Evolutionary conservation across 2,329 filamentous ascomycete genomes (phyloP).

Genomic region (Lachnellula hyalina): DNA sequence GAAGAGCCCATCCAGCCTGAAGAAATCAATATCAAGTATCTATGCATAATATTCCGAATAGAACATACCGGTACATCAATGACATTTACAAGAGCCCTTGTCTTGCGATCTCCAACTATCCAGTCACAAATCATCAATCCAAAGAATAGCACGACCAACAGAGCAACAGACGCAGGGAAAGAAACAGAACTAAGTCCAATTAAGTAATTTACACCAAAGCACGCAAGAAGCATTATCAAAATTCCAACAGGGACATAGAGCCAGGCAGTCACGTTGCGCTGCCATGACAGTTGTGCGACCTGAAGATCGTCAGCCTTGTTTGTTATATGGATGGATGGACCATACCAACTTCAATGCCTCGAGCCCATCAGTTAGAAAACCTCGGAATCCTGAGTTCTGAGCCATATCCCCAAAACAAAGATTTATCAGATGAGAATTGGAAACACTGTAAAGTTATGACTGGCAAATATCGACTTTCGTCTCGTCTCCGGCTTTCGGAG

Average conservation of each 20-base stretch:
- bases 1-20: conserved; percentile 51
- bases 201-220: conserved; percentile 37
- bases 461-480: conserved; percentile 1
- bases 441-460: conserved; percentile 4
- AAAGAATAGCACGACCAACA: conserved; percentile 49
- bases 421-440: background rate
- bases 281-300: conserved; percentile 28
- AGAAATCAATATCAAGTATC: conserved; percentile 2
- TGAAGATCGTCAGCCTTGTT: conserved; percentile 18
- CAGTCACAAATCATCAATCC: conserved; percentile 43
- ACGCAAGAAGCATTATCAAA: conserved; percentile 35
- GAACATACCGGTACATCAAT: conserved; percentile 49
- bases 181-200: conserved; percentile 43
- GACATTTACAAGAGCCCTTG: conserved; percentile 41
- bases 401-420: conserved; percentile 12
- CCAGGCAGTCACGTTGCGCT: conserved; percentile 38
- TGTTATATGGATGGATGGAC: too few species aligned
- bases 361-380: conserved; percentile 17
- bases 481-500: conserved; percentile 4
- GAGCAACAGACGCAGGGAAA: conserved; percentile 56
- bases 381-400: background rate
- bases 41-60: background rate
- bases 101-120: conserved; percentile 43
- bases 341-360: conserved; percentile 27
- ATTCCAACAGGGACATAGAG: conserved; percentile 44